phyloP scores from a whole-genome alignment of 1,139 yeast species.

The Pichia sp. region DNA sequence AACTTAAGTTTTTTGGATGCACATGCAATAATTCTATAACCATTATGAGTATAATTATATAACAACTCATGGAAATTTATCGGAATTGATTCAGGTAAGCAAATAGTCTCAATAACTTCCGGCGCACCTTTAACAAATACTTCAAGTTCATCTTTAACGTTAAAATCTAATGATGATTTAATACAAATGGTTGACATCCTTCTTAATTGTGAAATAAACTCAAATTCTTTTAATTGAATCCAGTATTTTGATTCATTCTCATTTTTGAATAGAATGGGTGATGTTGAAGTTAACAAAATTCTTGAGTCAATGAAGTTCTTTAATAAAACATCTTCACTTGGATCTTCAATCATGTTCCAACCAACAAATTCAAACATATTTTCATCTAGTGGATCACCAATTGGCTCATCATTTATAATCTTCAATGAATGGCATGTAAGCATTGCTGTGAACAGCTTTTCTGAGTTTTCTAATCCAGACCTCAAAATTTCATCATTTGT shows the following conservation, averaged over 20 bases:
- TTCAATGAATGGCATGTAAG: constrained; percentile 86
- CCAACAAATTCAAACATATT: constrained; percentile 89
- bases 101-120: constrained; percentile 80
- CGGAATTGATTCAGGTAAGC: constrained; percentile 67
- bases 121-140: constrained; percentile 95
- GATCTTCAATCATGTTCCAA: constrained; percentile 69
- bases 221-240: constrained; percentile 64
- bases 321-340: constrained; percentile 33
- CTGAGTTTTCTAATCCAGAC: constrained; percentile 13
- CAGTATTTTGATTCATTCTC: constrained; percentile 14
- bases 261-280: constrained; percentile 42
- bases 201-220: constrained; percentile 76
- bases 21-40: constrained; percentile 92
- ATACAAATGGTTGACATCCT: constrained; percentile 82
- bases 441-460: constrained; percentile 44
- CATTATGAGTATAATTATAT: constrained; percentile 83
- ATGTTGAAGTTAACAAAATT: constrained; percentile 36
- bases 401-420: constrained; percentile 64
- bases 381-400: constrained; percentile 90
- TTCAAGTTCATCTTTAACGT: constrained; percentile 19
- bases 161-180: constrained; percentile 21
- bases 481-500: constrained; percentile 30
- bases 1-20: constrained; percentile 52
- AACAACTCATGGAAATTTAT: constrained; percentile 63
- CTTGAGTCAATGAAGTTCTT: constrained; percentile 23